These are phyloP conservation scores for Sclerotinia trifoliorum DNA, from an alignment of 2,329 filamentous ascomycete species.

Conservation along the genomic window DNA sequence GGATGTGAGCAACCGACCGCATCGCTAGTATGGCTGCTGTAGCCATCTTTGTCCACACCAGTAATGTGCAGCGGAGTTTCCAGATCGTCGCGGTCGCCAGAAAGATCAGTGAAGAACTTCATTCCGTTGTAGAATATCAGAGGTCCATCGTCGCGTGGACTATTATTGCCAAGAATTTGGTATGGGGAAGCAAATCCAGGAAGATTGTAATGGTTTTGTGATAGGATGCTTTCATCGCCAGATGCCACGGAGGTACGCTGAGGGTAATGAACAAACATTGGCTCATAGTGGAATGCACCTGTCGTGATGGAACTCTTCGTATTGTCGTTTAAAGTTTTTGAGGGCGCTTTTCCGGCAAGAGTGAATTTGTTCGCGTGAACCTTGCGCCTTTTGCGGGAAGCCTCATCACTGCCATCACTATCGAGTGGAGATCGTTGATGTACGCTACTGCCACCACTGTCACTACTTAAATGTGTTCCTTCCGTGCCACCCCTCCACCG, in stretches of 20 bases:
- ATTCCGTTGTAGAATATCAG: conserved; percentile 83
- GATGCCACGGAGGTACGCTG: conserved; percentile 46
- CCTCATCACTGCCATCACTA: conserved; percentile 31
- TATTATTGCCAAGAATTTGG: conserved; percentile 39
- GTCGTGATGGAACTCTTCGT: conserved; percentile 41
- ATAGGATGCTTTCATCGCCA: conserved; percentile 5
- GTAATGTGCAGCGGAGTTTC: conserved; percentile 51
- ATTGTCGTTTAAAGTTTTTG: not conserved
- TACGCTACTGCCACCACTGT: conserved; percentile 54
- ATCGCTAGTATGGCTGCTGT: conserved; percentile 28
- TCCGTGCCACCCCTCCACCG: conserved; percentile 72
- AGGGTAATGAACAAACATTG: conserved; percentile 55
- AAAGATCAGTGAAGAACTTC: conserved; percentile 77
- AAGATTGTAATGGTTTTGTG: conserved; percentile 4
- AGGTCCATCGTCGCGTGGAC: conserved; percentile 61
- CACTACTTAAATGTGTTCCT: conserved; percentile 64
- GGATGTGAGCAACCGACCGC: conserved; percentile 27
- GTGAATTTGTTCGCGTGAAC: conserved; percentile 27
- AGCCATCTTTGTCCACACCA: conserved; percentile 45
- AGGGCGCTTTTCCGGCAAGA: not conserved
- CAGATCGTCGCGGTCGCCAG: conserved; percentile 58
- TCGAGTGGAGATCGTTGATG: conserved; percentile 43
- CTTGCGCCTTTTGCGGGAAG: conserved; percentile 34
- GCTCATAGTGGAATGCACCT: conserved; percentile 62
- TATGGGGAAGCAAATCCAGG: not conserved